Conservation (phyloP, 2,329 filamentous ascomycete species). For the Diaporthe australafricana region DNA sequence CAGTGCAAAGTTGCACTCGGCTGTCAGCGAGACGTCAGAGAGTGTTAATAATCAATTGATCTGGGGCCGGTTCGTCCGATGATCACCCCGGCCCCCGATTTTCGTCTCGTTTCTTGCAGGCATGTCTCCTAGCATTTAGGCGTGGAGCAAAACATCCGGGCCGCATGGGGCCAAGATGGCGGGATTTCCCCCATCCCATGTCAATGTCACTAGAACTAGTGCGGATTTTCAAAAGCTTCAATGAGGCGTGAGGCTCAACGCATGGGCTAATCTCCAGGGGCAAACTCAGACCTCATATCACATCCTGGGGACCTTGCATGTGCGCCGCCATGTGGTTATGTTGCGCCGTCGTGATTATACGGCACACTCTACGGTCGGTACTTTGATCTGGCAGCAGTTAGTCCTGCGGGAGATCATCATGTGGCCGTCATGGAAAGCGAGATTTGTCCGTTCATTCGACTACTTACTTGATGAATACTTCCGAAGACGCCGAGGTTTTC, state of each 20-base stretch:
- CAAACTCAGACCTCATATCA: not conserved
- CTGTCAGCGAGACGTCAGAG: constrained; percentile 6
- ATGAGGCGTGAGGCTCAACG: constrained; percentile 1
- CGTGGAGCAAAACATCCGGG: constrained; percentile 11
- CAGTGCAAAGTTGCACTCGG: not conserved
- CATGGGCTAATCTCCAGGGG: not conserved
- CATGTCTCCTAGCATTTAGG: not conserved
- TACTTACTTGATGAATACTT: not conserved
- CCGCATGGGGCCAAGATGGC: not conserved
- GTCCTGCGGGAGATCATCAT: constrained; percentile 4
- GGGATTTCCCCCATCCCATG: not conserved
- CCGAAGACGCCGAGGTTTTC: not conserved
- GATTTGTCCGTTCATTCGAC: not conserved
- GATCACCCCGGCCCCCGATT: constrained; percentile 3
- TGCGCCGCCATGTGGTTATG: not conserved
- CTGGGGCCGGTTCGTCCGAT: constrained; percentile 12
- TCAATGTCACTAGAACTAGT: not conserved
- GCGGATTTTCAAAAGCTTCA: not conserved
- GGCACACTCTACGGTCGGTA: not conserved
- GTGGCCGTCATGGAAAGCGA: constrained; percentile 16
- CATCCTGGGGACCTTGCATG: not conserved
- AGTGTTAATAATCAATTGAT: not conserved
- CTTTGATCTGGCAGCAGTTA: not conserved
- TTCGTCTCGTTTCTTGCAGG: not conserved
- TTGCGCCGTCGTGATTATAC: not conserved